Percentiles rank a stretch among this genome's conserved stretches.
Evolutionary conservation across 2,329 filamentous ascomycete genomes (phyloP).

Genomic region (Xylariaceae sp.): DNA sequence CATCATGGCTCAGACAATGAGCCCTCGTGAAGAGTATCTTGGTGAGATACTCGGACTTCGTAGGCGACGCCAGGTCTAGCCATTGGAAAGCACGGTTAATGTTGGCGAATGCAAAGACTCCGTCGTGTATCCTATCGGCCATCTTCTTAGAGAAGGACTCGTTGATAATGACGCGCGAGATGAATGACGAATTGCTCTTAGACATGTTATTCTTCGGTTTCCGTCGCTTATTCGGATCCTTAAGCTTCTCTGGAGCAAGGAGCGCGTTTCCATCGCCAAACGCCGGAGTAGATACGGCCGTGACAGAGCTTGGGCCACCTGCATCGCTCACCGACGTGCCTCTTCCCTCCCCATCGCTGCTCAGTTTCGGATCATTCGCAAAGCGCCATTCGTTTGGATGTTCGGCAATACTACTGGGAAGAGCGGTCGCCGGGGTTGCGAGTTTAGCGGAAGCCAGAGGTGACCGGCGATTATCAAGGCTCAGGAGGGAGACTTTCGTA

Average conservation of each 20-base stretch:
- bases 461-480: slow-evolving; percentile 56
- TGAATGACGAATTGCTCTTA: slow-evolving; percentile 97
- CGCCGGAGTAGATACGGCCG: slow-evolving; percentile 50
- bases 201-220: slow-evolving; percentile 98
- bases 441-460: slow-evolving; percentile 52
- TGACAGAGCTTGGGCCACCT: slow-evolving; percentile 36
- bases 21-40: slow-evolving; percentile 97
- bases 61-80: slow-evolving; percentile 77
- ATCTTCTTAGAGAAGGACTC: slow-evolving; percentile 75
- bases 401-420: slow-evolving; percentile 54
- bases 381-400: slow-evolving; percentile 55
- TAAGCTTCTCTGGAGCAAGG: slow-evolving; percentile 57
- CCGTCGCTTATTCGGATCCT: slow-evolving; percentile 72
- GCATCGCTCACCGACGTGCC: slow-evolving; percentile 50
- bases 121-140: slow-evolving; percentile 70
- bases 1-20: slow-evolving; percentile 89
- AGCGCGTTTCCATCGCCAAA: slow-evolving; percentile 85
- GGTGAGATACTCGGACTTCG: slow-evolving; percentile 81
- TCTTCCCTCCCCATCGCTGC: slow-evolving; percentile 51
- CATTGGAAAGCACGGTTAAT: slow-evolving; percentile 94
- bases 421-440: slow-evolving; percentile 43
- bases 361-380: slow-evolving; percentile 55
- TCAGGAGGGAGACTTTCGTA: slow-evolving; percentile 75
- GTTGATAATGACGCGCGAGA: slow-evolving; percentile 91
- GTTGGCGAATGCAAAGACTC: slow-evolving; percentile 87